Evolutionary conservation across 2,329 filamentous ascomycete species (phyloP).

Genomic region (Lomentospora prolificans): DNA sequence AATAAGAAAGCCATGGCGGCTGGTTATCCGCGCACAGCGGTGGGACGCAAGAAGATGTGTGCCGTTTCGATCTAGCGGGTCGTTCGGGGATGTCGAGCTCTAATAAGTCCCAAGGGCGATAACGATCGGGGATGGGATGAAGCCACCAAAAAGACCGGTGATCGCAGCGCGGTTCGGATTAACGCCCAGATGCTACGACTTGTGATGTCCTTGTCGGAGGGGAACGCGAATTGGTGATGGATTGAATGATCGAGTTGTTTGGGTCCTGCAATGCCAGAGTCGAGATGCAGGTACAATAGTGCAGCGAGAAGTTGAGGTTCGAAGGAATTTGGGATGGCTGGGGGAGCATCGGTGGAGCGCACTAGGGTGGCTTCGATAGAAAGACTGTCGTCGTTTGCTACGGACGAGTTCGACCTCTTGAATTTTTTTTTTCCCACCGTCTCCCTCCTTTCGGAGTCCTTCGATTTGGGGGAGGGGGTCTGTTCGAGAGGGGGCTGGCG

Average conservation of each 20-base stretch:
- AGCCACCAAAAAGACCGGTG: neutral
- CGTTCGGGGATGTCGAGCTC: neutral
- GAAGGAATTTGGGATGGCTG: conserved; percentile 6
- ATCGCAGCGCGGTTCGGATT: neutral
- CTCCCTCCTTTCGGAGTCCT: neutral
- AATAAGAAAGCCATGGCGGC: conserved; percentile 66
- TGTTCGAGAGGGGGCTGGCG: conserved; percentile 1
- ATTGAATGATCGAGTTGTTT: neutral
- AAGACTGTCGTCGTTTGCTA: neutral
- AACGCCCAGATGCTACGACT: neutral
- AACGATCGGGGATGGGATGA: neutral
- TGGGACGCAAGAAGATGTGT: neutral
- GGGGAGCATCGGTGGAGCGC: conserved; percentile 5
- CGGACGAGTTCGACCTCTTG: conserved; percentile 4
- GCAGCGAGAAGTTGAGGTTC: conserved; percentile 1
- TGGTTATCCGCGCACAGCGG: conserved; percentile 5
- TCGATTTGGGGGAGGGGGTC: neutral
- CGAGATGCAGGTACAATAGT: neutral
- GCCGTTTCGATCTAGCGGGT: neutral
- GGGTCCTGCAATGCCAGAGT: neutral
- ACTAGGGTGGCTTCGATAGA: neutral
- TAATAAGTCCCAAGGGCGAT: neutral
- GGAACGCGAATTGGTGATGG: neutral
- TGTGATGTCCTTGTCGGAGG: neutral
- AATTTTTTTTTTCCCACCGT: conserved; percentile 5